Evolutionary conservation across 225 moss, liverwort and hornwort species (phyloP), one percentile per base, ranked within the genome.

Genomic region (Bryum argenteum): DNA sequence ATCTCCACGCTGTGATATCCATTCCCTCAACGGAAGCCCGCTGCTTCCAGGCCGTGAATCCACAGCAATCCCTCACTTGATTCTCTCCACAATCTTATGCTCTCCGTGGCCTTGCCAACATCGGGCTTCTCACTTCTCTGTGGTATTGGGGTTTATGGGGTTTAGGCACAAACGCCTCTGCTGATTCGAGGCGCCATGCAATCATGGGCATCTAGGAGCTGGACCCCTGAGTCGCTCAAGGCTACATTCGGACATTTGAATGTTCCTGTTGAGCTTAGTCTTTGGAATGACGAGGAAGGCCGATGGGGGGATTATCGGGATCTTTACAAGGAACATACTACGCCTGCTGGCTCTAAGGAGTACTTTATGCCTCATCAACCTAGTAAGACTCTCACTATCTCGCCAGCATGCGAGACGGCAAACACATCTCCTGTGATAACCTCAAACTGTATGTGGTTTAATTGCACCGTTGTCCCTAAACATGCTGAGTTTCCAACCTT

Each of bases 241-340:
- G 71, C 71, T 52, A 58, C 23, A 33, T 75, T 79, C 37, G 82
- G 85, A n/a, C 82, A 85, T 65, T 40, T 79, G 41, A 77, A 42
- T 54, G 82, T 85, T 54, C 85, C 82, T 79, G 79, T 85, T 19
- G 85, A 85, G 79, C 82, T 85, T 13, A 79, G 82, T 16, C 62
- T 70, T 63, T 82, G 85, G 85, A 82, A 85, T 10, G 79, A 85
- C 54, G 54, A 58, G 23, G 74, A 79, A 77, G 47, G 67, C 3
- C 79, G 77, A 26, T 85, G 82, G 77, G 85, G 85, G 51, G 85
- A 85, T 70, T 85, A 85, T 60, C 85, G 85, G 24, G 85, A 85
- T 37, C 77, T 77, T 39, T 79, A 82, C 71, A 71, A 69, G 77
- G 71, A 74, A 15, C 70, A 72, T 8, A 11, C 63, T 18, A 45